These are phyloP conservation scores for Salvia rosmarinus DNA, from an alignment of 257 asterid species.

Conservation along the genomic window DNA sequence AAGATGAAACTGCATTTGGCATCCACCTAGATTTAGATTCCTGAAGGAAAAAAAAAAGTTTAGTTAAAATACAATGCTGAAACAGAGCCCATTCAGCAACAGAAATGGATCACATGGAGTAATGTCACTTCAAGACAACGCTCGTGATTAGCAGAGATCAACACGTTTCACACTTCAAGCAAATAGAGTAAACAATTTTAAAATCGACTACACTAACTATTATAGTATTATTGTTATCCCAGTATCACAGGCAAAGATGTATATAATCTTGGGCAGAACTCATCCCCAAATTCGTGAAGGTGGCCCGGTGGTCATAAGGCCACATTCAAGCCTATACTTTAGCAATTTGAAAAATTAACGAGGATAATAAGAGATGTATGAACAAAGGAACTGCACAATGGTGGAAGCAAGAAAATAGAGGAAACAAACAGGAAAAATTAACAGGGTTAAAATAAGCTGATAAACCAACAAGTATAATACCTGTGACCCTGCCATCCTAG, in stretches of 20 bases:
- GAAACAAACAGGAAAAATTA: neutral
- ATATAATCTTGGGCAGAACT: too few relatives aligned
- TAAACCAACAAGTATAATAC: neutral
- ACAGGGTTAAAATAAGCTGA: neutral
- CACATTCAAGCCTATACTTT: neutral
- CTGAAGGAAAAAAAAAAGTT: constrained; percentile 38
- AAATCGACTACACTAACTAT: neutral
- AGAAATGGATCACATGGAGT: neutral
- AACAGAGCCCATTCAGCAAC: neutral
- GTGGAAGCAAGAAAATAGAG: neutral
- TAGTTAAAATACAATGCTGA: neutral
- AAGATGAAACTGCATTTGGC: constrained; percentile 61
- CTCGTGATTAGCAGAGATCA: neutral
- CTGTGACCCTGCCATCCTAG: too few relatives aligned
- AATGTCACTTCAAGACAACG: neutral
- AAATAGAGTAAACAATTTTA: neutral
- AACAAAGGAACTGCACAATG: too few relatives aligned
- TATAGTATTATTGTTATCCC: neutral
- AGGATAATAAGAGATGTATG: neutral
- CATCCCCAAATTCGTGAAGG: neutral
- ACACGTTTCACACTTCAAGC: neutral
- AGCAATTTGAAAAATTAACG: neutral
- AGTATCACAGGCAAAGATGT: too few relatives aligned
- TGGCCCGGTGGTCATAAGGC: neutral
- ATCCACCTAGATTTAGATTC: constrained; percentile 83